Conservation (phyloP, 2,329 filamentous ascomycete genomes). For the Penicillium sp. region DNA sequence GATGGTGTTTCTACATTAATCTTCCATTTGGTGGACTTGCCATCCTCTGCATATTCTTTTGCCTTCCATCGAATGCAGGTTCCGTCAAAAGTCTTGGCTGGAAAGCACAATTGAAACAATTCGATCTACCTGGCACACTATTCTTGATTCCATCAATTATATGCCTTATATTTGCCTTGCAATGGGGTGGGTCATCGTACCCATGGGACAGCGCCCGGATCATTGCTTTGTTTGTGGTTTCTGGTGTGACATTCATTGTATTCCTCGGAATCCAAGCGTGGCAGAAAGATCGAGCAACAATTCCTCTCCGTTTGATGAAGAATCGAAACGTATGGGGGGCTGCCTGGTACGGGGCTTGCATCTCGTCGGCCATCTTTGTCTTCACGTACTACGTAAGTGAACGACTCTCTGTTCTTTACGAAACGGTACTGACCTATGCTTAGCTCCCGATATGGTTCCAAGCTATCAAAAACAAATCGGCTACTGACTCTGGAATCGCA, state of each 20-base stretch:
- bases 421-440: neutral
- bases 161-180: slow-evolving; percentile 27
- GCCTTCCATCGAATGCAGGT: neutral
- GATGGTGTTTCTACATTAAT: slow-evolving; percentile 7
- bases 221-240: slow-evolving; percentile 25
- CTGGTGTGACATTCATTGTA: slow-evolving; percentile 34
- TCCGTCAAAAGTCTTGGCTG: neutral
- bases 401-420: neutral
- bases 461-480: slow-evolving; percentile 26
- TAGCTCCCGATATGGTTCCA: slow-evolving; percentile 35
- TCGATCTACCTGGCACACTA: slow-evolving; percentile 40
- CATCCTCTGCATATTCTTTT: neutral
- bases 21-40: neutral
- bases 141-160: slow-evolving; percentile 33
- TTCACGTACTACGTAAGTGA: slow-evolving; percentile 20
- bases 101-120: slow-evolving; percentile 5
- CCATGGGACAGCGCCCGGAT: slow-evolving; percentile 25
- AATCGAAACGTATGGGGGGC: slow-evolving; percentile 43
- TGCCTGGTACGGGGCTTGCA: slow-evolving; percentile 28
- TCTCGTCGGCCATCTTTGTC: slow-evolving; percentile 15
- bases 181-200: slow-evolving; percentile 30
- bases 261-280: slow-evolving; percentile 50
- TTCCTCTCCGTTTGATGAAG: slow-evolving; percentile 54
- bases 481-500: slow-evolving; percentile 28
- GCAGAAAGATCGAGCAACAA: slow-evolving; percentile 51